Evolutionary conservation across 1,284 basidiomycete genomes (phyloP), one percentile per base, ranked within the genome.

Genomic region (Flammula alnicola): DNA sequence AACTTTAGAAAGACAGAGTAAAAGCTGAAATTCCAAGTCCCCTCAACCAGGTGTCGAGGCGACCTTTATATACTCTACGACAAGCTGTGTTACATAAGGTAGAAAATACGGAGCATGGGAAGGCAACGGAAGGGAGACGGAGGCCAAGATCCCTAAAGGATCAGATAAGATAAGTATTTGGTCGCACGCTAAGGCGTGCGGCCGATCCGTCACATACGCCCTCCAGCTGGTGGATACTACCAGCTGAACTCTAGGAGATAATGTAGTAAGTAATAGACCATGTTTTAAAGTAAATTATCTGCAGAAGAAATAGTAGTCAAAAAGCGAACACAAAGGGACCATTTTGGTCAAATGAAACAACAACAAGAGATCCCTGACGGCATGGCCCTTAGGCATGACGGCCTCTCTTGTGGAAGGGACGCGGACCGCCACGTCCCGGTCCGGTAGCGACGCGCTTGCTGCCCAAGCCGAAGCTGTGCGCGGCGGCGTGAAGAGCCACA

Each of bases 151-250:
- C n/a, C n/a, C n/a, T 22, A 14, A 23, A 5, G 3, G 32, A 12
- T 37, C 20, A 37, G 20, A 9, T 22, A 11, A 36, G 33, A 16
- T 36, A 36, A 19, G 16, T 19, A 36, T 19, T 36, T 3, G 17
- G 35, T 22, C 19, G 16, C 33, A 37, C 2, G 35, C 19, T 22
- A 10, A 37, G 35, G 10, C 33, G 11, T 10, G 33, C 33, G 16
- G 33, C 35, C 20, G 20, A 37, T 37, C 35, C 35, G 20, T 37
- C 20, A 37, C 35, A 37, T 37, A 37, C 20, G 35, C 35, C 35
- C 35, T 37, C 35, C 20, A 37, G 35, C 35, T 20, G 20, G 19
- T 37, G 20, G 4, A 11, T 5, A 37, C 17, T 22, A 37, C 19
- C 20, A 20, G 35, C 35, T 37, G 7, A 8, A 37, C 20, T 20